Percentiles rank a stretch among this genome's conserved stretches.
phyloP scores from a whole-genome alignment of 176 grass and related monocot genomes.

The Tillandsia fasciculata region DNA sequence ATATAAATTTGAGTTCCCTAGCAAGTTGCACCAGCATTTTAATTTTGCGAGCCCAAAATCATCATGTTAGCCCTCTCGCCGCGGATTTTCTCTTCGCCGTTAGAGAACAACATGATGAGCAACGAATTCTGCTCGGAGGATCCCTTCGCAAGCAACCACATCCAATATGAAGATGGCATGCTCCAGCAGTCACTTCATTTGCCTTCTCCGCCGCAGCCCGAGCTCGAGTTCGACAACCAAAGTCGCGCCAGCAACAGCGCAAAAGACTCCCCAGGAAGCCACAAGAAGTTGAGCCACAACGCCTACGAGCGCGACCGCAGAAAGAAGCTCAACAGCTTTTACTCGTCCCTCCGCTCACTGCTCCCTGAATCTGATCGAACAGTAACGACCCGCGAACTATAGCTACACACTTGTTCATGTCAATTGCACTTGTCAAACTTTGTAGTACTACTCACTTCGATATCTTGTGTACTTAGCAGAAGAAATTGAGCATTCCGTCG shows the following conservation, averaged over 20 bases:
- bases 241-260: background rate
- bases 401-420: background rate
- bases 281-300: conserved; percentile 75
- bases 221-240: conserved; percentile 29
- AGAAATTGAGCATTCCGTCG: conserved; percentile 73
- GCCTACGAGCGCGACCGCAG: conserved; percentile 83
- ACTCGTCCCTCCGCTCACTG: conserved; percentile 56
- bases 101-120: background rate
- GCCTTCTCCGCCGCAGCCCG: conserved; percentile 22
- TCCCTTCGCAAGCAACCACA: conserved; percentile 36
- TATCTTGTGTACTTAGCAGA: conserved; percentile 24
- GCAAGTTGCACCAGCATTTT: background rate
- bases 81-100: background rate
- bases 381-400: conserved; percentile 12
- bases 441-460: background rate
- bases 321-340: conserved; percentile 83
- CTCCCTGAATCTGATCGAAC: conserved; percentile 57
- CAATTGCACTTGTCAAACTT: background rate
- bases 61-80: conserved; percentile 8
- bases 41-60: background rate
- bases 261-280: conserved; percentile 21
- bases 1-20: background rate
- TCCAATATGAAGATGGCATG: conserved; percentile 35
- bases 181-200: conserved; percentile 24
- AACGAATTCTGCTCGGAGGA: conserved; percentile 23